Base-by-base conservation (phyloP, 352 stramenopile genomes). In the Thraustotheca clavata region DNA sequence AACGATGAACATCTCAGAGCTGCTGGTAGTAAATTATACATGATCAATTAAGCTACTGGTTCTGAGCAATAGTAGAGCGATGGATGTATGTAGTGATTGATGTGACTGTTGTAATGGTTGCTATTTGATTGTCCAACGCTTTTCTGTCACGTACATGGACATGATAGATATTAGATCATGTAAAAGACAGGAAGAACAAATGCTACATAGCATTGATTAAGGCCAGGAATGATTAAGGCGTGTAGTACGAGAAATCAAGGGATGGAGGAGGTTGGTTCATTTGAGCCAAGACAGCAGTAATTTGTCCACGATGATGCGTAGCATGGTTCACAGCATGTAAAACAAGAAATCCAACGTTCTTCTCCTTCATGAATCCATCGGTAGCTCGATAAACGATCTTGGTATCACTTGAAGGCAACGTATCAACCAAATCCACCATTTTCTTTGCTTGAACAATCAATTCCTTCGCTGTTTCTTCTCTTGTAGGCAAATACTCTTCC, bases 271-370 rank as follows among this genome's bases (percentile, higher is more conserved):
- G 43, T 11, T 35, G 9, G 11, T 52, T 9, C 9, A 52, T 3
- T 9, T 18, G 43, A 9, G 43, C n/a, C 9, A 52, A 18, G 9
- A 18, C 2, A 9, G 43, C 43, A 9, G 43, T 35, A 11, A 52
- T 24, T 52, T 52, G 43, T 11, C 43, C 43, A 7, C 43, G 43
- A 31, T 52, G 43, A 31, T 52, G 43, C 43, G 43, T 52, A 8
- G 38, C 38, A 18, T 52, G 43, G n/a, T 52, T 52, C 9, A 52
- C 43, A 9, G 43, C 43, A 52, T 52, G 43, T 31, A 52, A 9
- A 24, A 52, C n/a, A 31, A 52, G 43, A 31, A 20, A 2, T 11
- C 43, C 43, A 31, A 31, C 43, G 12, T 14, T 31, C 34, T 52
- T 52, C n/a, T 52, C 43, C 43, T 3, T 24, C 43, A 1, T 35